Percentiles rank a stretch among this genome's conserved stretches.
Evolutionary conservation across 495 filamentous ascomycete genomes (phyloP).

Genomic region (Annulohypoxylon nitens): DNA sequence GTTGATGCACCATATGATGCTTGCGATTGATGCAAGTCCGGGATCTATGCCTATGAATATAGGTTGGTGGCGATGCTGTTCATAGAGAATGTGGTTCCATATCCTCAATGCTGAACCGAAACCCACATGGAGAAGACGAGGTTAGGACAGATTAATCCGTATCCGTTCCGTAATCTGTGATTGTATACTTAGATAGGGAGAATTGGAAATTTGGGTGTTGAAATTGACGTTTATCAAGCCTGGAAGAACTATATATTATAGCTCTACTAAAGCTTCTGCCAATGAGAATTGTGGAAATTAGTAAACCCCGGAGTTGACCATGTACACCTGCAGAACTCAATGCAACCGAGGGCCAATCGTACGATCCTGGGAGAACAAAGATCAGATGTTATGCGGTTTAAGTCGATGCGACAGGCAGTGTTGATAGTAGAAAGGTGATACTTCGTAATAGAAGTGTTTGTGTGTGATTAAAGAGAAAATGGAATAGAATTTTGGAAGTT

Average conservation of each 20-base stretch:
- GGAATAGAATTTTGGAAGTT: not conserved
- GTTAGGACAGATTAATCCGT: not conserved
- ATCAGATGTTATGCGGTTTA: not conserved
- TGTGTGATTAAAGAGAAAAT: not conserved
- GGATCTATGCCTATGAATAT: slow-evolving; percentile 24
- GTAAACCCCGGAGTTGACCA: slow-evolving; percentile 2
- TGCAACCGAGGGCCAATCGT: slow-evolving; percentile 15
- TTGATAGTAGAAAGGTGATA: not conserved
- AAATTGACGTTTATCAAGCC: not conserved
- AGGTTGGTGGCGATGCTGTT: slow-evolving; percentile 14
- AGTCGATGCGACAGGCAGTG: not conserved
- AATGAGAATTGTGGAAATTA: slow-evolving; percentile 9
- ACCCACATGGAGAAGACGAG: not conserved
- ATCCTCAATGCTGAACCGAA: not conserved
- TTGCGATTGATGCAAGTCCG: slow-evolving; percentile 10
- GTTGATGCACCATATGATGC: slow-evolving; percentile 10
- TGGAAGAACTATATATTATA: not conserved
- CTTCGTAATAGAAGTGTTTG: slow-evolving; percentile 5
- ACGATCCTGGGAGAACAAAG: slow-evolving; percentile 17
- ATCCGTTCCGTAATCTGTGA: not conserved
- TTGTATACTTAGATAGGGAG: not conserved
- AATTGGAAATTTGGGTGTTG: not conserved
- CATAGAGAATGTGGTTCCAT: not conserved
- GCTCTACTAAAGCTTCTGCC: slow-evolving; percentile 14
- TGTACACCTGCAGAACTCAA: not conserved